Base-by-base conservation (phyloP, 371 early-diverging fungal genomes). In the Mortierella sp. region DNA sequence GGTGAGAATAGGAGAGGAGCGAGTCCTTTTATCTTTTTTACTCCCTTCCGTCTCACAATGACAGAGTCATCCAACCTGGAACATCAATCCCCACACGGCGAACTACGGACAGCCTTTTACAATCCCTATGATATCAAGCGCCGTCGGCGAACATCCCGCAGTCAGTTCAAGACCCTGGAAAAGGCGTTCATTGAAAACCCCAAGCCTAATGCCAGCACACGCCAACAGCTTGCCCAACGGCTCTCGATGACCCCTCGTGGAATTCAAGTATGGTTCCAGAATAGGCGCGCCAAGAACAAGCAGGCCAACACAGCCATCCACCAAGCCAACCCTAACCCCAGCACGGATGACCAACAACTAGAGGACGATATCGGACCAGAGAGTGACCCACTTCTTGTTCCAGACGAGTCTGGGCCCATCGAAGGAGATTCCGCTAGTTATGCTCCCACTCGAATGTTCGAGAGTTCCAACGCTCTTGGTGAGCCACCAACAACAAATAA, bases 261-360 rank as follows among this genome's bases (percentile, higher is more conserved):
- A 75, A 96, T 99, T 58, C 98, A 99, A 88, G 96, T 99, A 75
- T 99, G 99, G 99, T 99, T 99, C 89, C 99, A 99, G 88, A 99
- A 99, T 90, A 93, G 97, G 75, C 92, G 99, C 74, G 98, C 98
- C 60, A 98, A 98, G 89, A 82, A 55, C 70, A 83, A 81, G 51
- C 86, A 77, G 75, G 71, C 77, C 71, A 75, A 21, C 63, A 80
- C 27, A 63, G 49, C 55, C 35, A 46, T 14, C 58, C 56, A 71
- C 70, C 41, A 18, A 21, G 35, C 41, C 38, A 77, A 77, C n/a
- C n/a, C 41, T 2, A 68, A 18, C 0, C 18, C 27, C 56, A 35
- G 77, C 35, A 43, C 49, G 43, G 38, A 75, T n/a, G 54, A 72
- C 16, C 5, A 29, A 12, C 32, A 12, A 32, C 0, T 60, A 38